Evolutionary conservation across 2,329 filamentous ascomycete genomes (phyloP).

Genomic region (Neopestalotiopsis clavispora): DNA sequence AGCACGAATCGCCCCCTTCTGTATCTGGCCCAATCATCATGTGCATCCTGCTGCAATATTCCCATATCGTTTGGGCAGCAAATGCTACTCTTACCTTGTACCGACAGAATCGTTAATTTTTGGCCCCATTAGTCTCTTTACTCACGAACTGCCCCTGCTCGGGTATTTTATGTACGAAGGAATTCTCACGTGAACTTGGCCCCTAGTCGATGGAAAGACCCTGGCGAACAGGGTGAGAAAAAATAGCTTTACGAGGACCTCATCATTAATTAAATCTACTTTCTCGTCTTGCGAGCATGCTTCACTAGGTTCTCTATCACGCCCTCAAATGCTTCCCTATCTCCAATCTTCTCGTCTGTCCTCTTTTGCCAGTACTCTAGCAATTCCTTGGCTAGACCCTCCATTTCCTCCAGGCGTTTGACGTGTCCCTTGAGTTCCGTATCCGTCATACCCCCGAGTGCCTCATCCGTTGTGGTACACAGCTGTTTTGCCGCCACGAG

Average conservation of each 20-base stretch:
- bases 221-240: no score
- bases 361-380: constrained; percentile 88
- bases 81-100: no score
- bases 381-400: constrained; percentile 74
- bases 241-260: no score
- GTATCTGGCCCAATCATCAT: not conserved
- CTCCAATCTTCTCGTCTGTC: constrained; percentile 84
- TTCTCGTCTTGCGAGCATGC: constrained; percentile 84
- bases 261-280: constrained; percentile 46
- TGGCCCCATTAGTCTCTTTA: no score
- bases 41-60: not conserved
- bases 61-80: not conserved
- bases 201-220: no score
- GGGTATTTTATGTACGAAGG: no score
- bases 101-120: no score
- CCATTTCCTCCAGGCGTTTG: constrained; percentile 68
- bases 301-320: constrained; percentile 97
- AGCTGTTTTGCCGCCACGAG: constrained; percentile 77
- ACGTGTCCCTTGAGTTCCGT: constrained; percentile 77
- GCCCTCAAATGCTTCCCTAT: constrained; percentile 92
- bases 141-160: no score
- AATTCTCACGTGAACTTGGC: no score
- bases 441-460: constrained; percentile 78
- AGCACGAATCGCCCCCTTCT: not conserved
- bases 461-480: constrained; percentile 84